These are phyloP conservation scores for Pichia sp. DNA, from an alignment of 1,139 yeast genomes.

Conservation along the genomic window DNA sequence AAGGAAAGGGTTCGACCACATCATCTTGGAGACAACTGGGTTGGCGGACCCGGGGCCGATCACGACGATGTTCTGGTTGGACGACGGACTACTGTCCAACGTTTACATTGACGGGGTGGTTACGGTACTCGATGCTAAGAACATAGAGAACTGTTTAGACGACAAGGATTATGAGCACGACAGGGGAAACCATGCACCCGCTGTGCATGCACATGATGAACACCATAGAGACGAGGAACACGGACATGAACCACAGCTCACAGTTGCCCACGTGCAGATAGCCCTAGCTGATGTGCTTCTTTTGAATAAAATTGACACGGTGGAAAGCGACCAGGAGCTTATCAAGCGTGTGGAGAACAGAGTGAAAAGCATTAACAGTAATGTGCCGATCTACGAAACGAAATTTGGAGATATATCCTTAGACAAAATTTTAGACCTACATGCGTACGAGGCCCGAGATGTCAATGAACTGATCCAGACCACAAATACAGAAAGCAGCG, in stretches of 20 bases:
- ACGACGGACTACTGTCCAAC: constrained; percentile 77
- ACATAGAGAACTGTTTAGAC: constrained; percentile 61
- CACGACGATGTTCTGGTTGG: constrained; percentile 96
- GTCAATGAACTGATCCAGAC: constrained; percentile 18
- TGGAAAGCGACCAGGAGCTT: constrained; percentile 32
- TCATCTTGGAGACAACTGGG: constrained; percentile 90
- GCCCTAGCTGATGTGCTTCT: constrained; percentile 83
- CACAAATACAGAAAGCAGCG: constrained; percentile 16
- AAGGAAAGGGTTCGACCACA: constrained; percentile 71
- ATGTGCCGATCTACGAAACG: constrained; percentile 66
- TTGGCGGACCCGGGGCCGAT: constrained; percentile 98
- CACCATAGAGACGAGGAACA: background rate
- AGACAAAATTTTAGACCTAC: constrained; percentile 63
- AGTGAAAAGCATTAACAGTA: constrained; percentile 57
- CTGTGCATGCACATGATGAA: constrained; percentile 32
- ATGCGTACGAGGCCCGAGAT: constrained; percentile 58
- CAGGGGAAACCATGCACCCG: constrained; percentile 24
- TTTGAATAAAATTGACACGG: constrained; percentile 68
- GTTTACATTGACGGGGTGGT: constrained; percentile 90
- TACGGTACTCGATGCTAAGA: constrained; percentile 81
- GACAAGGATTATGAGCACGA: constrained; percentile 41
- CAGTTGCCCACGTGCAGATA: constrained; percentile 86
- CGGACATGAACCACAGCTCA: constrained; percentile 31
- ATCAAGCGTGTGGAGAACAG: constrained; percentile 31
- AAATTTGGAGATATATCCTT: constrained; percentile 68